Conservation (phyloP, 1,284 basidiomycete genomes). For the Schizophyllum commune region DNA sequence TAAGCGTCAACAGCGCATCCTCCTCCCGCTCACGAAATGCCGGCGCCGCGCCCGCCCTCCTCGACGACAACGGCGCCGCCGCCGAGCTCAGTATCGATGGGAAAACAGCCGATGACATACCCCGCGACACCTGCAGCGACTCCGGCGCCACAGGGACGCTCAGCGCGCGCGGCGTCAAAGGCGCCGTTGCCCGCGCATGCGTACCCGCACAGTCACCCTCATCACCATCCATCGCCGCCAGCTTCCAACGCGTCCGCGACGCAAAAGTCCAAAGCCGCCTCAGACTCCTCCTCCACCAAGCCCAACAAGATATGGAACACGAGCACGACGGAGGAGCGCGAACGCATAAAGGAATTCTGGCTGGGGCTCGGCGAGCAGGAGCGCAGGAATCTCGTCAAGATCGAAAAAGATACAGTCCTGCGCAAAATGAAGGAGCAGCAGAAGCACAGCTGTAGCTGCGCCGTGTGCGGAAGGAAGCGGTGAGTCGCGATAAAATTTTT, state of each 20-base stretch:
- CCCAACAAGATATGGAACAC: slow-evolving; percentile 79
- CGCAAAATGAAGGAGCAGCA: slow-evolving; percentile 99
- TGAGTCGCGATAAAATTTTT: slow-evolving; percentile 37
- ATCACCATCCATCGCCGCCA: too few species aligned
- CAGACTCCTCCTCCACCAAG: slow-evolving; percentile 32
- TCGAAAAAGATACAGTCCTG: slow-evolving; percentile 96
- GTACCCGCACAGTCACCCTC: slow-evolving; percentile 6
- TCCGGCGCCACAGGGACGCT: slow-evolving; percentile 27
- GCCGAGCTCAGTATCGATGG: slow-evolving; percentile 37
- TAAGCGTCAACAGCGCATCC: neutral
- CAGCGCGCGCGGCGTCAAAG: slow-evolving; percentile 62
- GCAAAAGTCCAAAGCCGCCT: slow-evolving; percentile 58
- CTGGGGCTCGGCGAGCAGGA: slow-evolving; percentile 84
- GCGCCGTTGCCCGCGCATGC: slow-evolving; percentile 53
- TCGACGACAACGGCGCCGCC: slow-evolving; percentile 25
- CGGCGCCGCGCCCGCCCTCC: neutral
- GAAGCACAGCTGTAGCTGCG: slow-evolving; percentile 92
- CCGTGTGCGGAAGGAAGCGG: slow-evolving; percentile 96
- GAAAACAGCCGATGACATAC: slow-evolving; percentile 44
- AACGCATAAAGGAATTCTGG: slow-evolving; percentile 98
- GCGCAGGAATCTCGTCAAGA: slow-evolving; percentile 83
- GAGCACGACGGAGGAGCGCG: slow-evolving; percentile 85
- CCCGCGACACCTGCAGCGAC: slow-evolving; percentile 26
- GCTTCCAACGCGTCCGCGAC: slow-evolving; percentile 16
- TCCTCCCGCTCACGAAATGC: too few species aligned